Conservation (phyloP, 116 monocot species). For the Thalassia testudinum region DNA sequence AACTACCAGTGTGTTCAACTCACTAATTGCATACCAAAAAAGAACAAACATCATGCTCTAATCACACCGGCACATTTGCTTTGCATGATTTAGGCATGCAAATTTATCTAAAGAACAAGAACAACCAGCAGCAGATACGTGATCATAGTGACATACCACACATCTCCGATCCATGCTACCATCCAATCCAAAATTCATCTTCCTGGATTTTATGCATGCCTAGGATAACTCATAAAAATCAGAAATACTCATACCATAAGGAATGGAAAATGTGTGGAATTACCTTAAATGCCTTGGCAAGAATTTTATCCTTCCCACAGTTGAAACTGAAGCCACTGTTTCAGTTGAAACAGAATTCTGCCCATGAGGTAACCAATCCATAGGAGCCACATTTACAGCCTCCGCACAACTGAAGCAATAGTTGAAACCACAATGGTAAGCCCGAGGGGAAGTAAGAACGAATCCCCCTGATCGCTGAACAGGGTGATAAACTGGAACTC, state of each 20-base stretch:
- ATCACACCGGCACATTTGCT: constrained; percentile 59
- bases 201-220: constrained; percentile 49
- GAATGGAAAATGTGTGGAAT: too few relatives aligned
- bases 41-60: constrained; percentile 51
- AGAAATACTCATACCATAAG: too few relatives aligned
- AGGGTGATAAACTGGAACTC: constrained; percentile 70
- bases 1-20: constrained; percentile 58
- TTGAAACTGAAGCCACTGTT: too few relatives aligned
- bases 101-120: constrained; percentile 65
- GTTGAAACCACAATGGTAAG: constrained; percentile 95
- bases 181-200: constrained; percentile 77
- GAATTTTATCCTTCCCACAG: too few relatives aligned
- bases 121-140: constrained; percentile 80
- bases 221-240: background rate
- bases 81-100: constrained; percentile 80
- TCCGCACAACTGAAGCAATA: constrained; percentile 94
- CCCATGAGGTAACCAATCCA: constrained; percentile 96
- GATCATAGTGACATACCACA: constrained; percentile 73
- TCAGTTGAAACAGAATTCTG: constrained; percentile 67
- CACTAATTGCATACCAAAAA: constrained; percentile 67
- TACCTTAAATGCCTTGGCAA: too few relatives aligned
- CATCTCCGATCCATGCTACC: constrained; percentile 63
- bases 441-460: constrained; percentile 84
- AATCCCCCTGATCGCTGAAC: constrained; percentile 78
- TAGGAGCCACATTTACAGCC: constrained; percentile 89